Evolutionary conservation across 1,139 yeast genomes (phyloP), one percentile per base, ranked within the genome.

Genomic region (Sugiyamaella japonica): DNA sequence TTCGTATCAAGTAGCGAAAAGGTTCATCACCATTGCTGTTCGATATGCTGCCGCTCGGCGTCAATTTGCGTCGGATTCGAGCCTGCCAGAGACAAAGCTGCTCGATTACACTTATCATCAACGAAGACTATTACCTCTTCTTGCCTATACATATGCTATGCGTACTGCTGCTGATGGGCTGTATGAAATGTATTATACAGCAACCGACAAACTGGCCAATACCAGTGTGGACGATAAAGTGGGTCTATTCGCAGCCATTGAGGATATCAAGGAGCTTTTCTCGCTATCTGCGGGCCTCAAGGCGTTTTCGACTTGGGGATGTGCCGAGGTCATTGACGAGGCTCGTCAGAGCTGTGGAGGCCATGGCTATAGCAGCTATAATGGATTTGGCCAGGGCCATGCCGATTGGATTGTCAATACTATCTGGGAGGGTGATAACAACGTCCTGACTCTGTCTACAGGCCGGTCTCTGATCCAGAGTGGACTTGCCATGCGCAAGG

Each of bases 341-440:
- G 80, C 90, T 61, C 83, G 97, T 73, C 97, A 90, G 75, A 81
- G 96, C n/a, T 90, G 97, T 74, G 97, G 97, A 73, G 97, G 97
- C 50, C 97, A 89, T 68, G 97, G 97, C 45, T 90, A 90, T 73
- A 88, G 95, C 25, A 82, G 91, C 16, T 90, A 90, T 75, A 83
- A 88, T 62, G 96, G 93, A 2, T 88, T 90, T 68, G 96, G 96
- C 54, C 89, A 86, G 69, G 93, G 91, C 32, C 88, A 82, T 72
- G 81, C 82, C 59, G 97, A 90, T 71, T 91, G 96, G 90, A 96
- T 88, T 34, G 97, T 90, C 48, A 96, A 90, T 75, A 89, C 96
- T 73, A 90, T 97, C 25, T 90, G 97, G 97, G 97, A 90, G 76
- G 97, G 97, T 72, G 97, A 90, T 72, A 90, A 90, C 76, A 89